Evolutionary conservation across 2,329 filamentous ascomycete genomes (phyloP), one percentile per base, ranked within the genome.

Genomic region (Cytospora mali): DNA sequence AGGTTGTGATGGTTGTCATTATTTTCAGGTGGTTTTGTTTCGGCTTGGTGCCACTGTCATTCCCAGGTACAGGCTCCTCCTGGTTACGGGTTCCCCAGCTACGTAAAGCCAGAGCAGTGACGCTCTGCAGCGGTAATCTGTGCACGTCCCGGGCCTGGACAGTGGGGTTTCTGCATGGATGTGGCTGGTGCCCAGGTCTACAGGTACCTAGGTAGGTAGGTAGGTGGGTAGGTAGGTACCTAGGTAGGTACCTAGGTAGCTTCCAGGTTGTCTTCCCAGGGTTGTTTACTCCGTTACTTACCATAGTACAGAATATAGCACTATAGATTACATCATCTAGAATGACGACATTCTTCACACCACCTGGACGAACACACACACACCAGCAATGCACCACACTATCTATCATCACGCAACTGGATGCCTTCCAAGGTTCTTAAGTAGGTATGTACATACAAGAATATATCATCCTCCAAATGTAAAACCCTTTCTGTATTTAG

Each of bases 21-120:
- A 39, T 31, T 48, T 60, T 60, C 14, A 53, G 14, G 27, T 13
- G 57, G 49, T 60, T 60, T 60, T 60, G 58, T 60, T 60, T n/a
- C 25, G 35, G 21, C 9, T 21, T 48, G 33, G 52, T 46, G 31
- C 46, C 29, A 21, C 21, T 16, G 16, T 28, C n/a, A 21, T 21
- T 46, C 11, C 39, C 39, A 46, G 39, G 39, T 9, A n/a, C 39
- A 46, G 39, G 39, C 18, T 46, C 18, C 39, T 46, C 18, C 39
- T 46, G 21, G 39, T 46, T 46, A 46, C 39, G 21, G 39, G 39
- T 21, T 46, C 39, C 39, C 39, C 39, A 46, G n/a, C 39, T 46
- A 46, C 39, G 39, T 46, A 46, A 46, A 46, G n/a, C 21, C 23
- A 29, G 35, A 56, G 23, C 54, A 48, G 54, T 56, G 54, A 56